Percentiles rank a stretch among this genome's conserved stretches.
phyloP scores from a whole-genome alignment of 2,329 filamentous ascomycete genomes.

The Scedosporium minutisporum region DNA sequence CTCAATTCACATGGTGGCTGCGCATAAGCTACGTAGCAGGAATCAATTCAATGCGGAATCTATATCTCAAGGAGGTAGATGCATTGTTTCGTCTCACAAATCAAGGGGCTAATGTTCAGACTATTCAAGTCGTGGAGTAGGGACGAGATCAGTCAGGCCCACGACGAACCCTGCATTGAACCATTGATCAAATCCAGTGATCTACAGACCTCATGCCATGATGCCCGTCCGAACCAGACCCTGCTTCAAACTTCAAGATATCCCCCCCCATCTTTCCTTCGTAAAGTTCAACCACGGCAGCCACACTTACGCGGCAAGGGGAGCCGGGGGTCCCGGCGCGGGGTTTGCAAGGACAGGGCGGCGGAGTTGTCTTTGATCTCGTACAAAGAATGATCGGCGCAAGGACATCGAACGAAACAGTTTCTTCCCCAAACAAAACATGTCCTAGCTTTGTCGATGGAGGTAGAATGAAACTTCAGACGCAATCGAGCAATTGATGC shows the following conservation, averaged over 20 bases:
- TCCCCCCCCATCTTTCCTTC: background rate
- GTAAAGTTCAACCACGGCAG: background rate
- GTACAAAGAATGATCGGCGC: background rate
- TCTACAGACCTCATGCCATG: background rate
- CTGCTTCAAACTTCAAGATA: background rate
- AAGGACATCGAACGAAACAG: background rate
- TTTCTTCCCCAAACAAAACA: background rate
- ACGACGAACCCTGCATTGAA: too few species aligned
- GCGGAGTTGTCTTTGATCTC: background rate
- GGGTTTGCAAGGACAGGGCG: background rate
- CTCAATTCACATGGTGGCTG: too few species aligned
- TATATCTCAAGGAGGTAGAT: background rate
- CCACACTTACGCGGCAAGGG: background rate
- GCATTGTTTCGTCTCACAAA: background rate
- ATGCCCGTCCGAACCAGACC: background rate
- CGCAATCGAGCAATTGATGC: background rate
- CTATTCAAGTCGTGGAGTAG: background rate
- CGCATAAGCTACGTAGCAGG: too few species aligned
- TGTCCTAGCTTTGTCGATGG: background rate
- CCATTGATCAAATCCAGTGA: too few species aligned
- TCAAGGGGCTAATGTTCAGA: background rate
- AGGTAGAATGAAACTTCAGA: background rate
- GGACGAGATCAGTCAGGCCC: too few species aligned
- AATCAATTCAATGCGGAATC: too few species aligned
- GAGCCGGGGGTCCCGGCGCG: background rate